phyloP scores from a whole-genome alignment of 139 green algal species.

The Chlorella sorokiniana region DNA sequence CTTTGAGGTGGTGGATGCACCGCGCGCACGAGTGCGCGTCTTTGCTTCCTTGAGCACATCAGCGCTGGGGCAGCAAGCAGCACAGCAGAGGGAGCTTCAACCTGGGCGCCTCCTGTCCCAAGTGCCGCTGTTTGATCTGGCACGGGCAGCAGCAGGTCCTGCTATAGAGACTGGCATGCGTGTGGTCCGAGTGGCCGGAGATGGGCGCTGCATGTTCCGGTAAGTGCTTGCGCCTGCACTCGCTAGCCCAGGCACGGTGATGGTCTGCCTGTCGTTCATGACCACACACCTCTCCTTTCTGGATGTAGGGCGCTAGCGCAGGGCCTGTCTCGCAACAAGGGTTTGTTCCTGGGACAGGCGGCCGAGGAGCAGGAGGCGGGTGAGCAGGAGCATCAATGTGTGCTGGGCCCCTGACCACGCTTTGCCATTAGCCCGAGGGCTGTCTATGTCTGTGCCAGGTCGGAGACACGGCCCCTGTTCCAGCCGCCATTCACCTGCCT shows the following conservation, averaged over 20 bases:
- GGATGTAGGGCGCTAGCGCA: conserved; percentile 38
- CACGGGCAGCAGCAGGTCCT: conserved; percentile 10
- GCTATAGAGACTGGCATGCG: conserved; percentile 34
- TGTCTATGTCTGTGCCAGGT: no score
- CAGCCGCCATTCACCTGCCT: background rate
- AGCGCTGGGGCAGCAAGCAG: conserved; percentile 6
- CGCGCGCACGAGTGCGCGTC: background rate
- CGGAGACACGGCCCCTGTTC: background rate
- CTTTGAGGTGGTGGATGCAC: conserved; percentile 10
- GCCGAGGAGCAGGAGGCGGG: conserved; percentile 49
- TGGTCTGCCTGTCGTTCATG: background rate
- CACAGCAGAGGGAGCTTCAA: conserved; percentile 5
- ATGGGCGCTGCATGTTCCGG: conserved; percentile 75
- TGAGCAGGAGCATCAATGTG: background rate
- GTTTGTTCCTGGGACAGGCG: conserved; percentile 28
- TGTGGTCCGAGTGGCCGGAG: conserved; percentile 48
- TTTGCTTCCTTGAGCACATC: conserved; percentile 27
- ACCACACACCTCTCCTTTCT: background rate
- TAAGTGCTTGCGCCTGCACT: background rate
- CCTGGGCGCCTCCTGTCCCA: background rate
- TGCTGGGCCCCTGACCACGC: no score
- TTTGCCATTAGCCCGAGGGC: no score
- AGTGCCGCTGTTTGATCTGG: conserved; percentile 40
- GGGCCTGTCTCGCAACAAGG: conserved; percentile 61
- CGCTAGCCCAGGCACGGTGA: background rate